Conservation (phyloP, 768 basidiomycete genomes). For the Mycena filopes region DNA sequence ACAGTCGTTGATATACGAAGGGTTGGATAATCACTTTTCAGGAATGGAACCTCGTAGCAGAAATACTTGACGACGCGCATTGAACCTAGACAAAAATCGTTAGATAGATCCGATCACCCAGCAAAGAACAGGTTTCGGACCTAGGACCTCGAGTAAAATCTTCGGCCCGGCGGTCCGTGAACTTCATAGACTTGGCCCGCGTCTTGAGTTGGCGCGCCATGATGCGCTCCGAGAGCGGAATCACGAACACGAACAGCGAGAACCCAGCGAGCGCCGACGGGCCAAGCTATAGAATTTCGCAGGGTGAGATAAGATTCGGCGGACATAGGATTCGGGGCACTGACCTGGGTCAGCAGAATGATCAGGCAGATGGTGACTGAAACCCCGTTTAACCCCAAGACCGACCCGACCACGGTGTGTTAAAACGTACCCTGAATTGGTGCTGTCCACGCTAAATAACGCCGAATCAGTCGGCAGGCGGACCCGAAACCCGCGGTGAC, state of each 20-base stretch:
- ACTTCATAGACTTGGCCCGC: slow-evolving; percentile 65
- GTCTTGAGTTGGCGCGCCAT: slow-evolving; percentile 69
- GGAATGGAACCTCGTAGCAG: slow-evolving; percentile 75
- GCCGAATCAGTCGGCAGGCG: slow-evolving; percentile 1
- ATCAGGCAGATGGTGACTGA: slow-evolving; percentile 63
- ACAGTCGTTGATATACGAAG: not conserved
- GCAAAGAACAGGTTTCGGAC: slow-evolving; percentile 42
- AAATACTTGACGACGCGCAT: slow-evolving; percentile 86
- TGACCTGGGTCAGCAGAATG: slow-evolving; percentile 68
- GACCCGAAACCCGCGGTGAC: not conserved
- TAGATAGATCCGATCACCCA: not conserved
- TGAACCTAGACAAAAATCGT: slow-evolving; percentile 47
- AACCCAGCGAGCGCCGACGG: slow-evolving; percentile 79
- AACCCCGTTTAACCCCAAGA: not conserved
- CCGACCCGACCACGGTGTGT: too few relatives aligned
- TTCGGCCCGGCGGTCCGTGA: slow-evolving; percentile 73
- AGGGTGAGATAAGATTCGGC: slow-evolving; percentile 4
- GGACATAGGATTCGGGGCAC: not conserved
- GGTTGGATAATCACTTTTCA: slow-evolving; percentile 58
- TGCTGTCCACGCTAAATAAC: slow-evolving; percentile 65
- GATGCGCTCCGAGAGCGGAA: slow-evolving; percentile 70
- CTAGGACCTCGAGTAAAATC: slow-evolving; percentile 71
- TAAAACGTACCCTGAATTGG: slow-evolving; percentile 60
- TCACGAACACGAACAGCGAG: slow-evolving; percentile 69
- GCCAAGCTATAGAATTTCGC: slow-evolving; percentile 60